Percentiles rank a stretch among this genome's conserved stretches.
phyloP scores from a whole-genome alignment of 495 filamentous ascomycete genomes.

The Penicillium maclennaniae region DNA sequence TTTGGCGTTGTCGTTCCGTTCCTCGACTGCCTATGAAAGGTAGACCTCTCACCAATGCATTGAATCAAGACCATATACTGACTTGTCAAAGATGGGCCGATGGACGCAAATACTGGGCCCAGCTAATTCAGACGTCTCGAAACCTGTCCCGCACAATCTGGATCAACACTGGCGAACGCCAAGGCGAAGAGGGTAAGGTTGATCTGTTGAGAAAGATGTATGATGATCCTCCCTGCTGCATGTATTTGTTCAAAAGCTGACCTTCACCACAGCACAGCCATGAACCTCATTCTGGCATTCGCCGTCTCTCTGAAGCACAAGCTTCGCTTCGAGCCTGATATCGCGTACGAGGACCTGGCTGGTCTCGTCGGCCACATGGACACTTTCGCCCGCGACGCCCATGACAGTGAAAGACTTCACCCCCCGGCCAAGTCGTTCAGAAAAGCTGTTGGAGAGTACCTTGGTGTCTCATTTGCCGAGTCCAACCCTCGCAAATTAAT shows the following conservation, averaged over 20 bases:
- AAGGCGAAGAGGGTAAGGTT: constrained; percentile 57
- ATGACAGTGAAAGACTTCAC: constrained; percentile 42
- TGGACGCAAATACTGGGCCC: constrained; percentile 73
- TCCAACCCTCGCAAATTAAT: constrained; percentile 71
- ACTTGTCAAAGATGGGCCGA: constrained; percentile 55
- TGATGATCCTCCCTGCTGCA: constrained; percentile 1
- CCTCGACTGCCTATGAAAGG: constrained; percentile 81
- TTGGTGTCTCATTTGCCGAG: constrained; percentile 65
- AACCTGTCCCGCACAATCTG: constrained; percentile 75
- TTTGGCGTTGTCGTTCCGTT: constrained; percentile 77
- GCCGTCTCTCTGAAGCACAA: constrained; percentile 75
- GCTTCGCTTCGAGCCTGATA: constrained; percentile 84
- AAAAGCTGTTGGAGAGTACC: constrained; percentile 62
- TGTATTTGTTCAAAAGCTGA: constrained; percentile 5
- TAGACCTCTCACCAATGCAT: constrained; percentile 13
- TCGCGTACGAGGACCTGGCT: constrained; percentile 64
- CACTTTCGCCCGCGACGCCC: constrained; percentile 65
- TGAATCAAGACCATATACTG: not conserved
- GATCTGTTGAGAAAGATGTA: constrained; percentile 70
- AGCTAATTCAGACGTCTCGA: constrained; percentile 66
- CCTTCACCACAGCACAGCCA: constrained; percentile 51
- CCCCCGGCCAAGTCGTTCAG: constrained; percentile 43
- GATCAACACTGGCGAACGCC: constrained; percentile 66
- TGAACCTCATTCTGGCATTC: constrained; percentile 80
- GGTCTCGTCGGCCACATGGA: constrained; percentile 39